Percentiles rank a stretch among this genome's conserved stretches.
Evolutionary conservation across 768 basidiomycete species (phyloP).

Genomic region (Psilocybe azurescens): DNA sequence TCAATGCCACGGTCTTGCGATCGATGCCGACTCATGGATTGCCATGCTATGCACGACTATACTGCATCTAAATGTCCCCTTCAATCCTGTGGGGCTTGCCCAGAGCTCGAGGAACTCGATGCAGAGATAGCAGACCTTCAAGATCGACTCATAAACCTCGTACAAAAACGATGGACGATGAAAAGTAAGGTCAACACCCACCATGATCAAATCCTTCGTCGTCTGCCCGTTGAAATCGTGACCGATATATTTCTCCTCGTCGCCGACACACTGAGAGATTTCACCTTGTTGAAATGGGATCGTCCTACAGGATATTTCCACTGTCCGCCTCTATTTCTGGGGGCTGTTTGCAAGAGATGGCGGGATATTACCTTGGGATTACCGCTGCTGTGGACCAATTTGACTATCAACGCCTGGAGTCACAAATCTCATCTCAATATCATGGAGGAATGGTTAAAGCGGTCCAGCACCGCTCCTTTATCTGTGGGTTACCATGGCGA

Average conservation of each 20-base stretch:
- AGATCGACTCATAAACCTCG: neutral
- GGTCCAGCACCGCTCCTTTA: neutral
- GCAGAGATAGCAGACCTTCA: neutral
- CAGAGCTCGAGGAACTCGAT: neutral
- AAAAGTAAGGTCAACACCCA: neutral
- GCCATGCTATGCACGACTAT: neutral
- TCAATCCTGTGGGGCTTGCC: neutral
- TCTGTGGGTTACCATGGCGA: neutral
- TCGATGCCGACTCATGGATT: neutral
- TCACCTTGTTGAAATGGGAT: neutral
- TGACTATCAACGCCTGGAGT: neutral
- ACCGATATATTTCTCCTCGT: neutral
- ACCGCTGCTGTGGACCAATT: neutral
- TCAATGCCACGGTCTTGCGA: neutral
- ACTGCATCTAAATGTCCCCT: neutral
- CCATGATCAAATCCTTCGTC: neutral
- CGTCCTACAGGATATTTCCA: neutral
- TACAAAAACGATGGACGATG: neutral
- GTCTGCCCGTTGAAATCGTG: neutral
- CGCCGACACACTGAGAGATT: neutral
- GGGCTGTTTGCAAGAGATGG: slow-evolving; percentile 4
- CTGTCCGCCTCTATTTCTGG: neutral
- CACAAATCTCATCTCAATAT: neutral
- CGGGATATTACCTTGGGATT: neutral
- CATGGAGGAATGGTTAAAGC: neutral